phyloP scores from a whole-genome alignment of 129 eudicot species.

The Tagetes erecta region DNA sequence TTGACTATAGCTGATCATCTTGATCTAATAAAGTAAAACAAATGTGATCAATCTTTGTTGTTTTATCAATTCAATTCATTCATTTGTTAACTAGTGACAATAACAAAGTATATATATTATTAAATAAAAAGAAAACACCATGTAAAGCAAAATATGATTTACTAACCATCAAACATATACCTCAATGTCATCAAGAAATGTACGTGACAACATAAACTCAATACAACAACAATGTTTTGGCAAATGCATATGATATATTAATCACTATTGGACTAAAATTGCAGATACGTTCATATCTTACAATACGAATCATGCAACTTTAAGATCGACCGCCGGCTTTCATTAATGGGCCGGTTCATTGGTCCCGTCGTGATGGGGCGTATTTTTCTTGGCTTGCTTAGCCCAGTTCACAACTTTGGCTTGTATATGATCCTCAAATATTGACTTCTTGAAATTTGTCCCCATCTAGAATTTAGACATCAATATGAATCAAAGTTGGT shows the following conservation, averaged over 20 bases:
- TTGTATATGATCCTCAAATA: slow-evolving; percentile 61
- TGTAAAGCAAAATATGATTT: no score
- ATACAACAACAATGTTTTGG: background rate
- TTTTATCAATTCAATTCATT: no score
- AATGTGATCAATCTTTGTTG: no score
- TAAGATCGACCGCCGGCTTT: slow-evolving; percentile 18
- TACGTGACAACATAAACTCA: no score
- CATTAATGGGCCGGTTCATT: slow-evolving; percentile 37
- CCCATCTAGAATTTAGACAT: slow-evolving; percentile 54
- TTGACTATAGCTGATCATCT: no score
- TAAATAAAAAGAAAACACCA: no score
- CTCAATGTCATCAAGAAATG: no score
- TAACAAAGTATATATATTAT: no score
- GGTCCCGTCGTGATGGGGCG: slow-evolving; percentile 7
- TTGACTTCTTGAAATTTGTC: slow-evolving; percentile 48
- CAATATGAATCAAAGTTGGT: background rate
- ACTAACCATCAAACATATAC: no score
- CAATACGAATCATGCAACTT: background rate
- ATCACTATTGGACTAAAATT: background rate
- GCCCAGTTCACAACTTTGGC: slow-evolving; percentile 58
- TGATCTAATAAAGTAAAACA: no score
- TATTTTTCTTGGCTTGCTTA: slow-evolving; percentile 45
- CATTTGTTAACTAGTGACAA: no score
- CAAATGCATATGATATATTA: background rate
- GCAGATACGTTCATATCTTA: background rate